Percentiles rank a stretch among this genome's conserved stretches.
These are phyloP conservation scores for Albophoma yamanashiensis DNA, from an alignment of 2,329 filamentous ascomycete species.

Conservation along the genomic window DNA sequence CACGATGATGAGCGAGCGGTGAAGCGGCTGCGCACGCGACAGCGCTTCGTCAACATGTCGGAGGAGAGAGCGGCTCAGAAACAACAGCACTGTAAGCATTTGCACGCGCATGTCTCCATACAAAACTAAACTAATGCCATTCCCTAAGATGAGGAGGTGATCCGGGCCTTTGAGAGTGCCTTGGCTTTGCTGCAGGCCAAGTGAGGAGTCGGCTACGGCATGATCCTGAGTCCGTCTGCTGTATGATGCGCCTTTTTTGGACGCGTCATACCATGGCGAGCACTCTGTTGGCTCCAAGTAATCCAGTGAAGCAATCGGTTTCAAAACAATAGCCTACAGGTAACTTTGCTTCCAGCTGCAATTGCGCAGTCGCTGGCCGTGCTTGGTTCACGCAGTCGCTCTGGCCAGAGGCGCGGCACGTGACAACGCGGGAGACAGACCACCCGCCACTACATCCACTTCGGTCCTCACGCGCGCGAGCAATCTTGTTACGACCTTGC, in stretches of 20 bases:
- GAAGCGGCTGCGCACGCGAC: slow-evolving; percentile 73
- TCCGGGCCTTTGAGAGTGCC: slow-evolving; percentile 52
- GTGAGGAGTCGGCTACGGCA: slow-evolving; percentile 6
- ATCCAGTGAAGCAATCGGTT: neutral
- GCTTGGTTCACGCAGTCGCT: neutral
- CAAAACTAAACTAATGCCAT: slow-evolving; percentile 7
- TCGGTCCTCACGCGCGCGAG: neutral
- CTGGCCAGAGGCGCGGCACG: neutral
- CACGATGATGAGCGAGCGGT: slow-evolving; percentile 68
- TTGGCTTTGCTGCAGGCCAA: slow-evolving; percentile 38
- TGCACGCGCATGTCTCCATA: neutral
- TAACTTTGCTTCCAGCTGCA: neutral
- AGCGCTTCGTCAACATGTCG: slow-evolving; percentile 62
- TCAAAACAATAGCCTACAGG: neutral
- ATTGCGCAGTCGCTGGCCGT: neutral
- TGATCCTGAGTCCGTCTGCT: neutral
- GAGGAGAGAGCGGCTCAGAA: slow-evolving; percentile 64
- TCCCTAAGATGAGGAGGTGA: slow-evolving; percentile 37
- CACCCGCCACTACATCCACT: neutral
- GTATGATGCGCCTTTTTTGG: neutral
- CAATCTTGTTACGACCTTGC: neutral
- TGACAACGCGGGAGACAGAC: neutral
- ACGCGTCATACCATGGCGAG: neutral
- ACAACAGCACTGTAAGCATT: slow-evolving; percentile 64
- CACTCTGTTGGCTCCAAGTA: neutral